These are phyloP conservation scores for Spizellomyces punctatus DNA, from an alignment of 192 early-diverging fungal species.

Conservation along the genomic window DNA sequence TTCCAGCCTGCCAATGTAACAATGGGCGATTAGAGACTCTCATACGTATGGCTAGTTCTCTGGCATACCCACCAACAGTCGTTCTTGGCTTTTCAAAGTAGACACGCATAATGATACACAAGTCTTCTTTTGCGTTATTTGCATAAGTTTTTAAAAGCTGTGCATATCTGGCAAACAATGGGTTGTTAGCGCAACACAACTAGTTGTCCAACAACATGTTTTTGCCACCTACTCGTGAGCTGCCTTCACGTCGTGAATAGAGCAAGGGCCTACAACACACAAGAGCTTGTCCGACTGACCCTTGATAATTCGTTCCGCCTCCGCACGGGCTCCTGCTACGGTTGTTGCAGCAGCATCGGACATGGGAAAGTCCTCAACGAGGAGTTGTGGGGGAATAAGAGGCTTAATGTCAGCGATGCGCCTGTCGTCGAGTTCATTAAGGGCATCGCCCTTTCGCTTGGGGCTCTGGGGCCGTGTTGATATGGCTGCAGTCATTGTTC, in stretches of 20 bases:
- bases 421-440: constrained; percentile 93
- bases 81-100: constrained; percentile 99
- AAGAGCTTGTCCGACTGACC: constrained; percentile 86
- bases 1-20: constrained; percentile 71
- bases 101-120: constrained; percentile 91
- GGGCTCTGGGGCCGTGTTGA: background rate
- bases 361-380: constrained; percentile 87
- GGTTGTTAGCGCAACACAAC: too few relatives aligned
- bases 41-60: background rate
- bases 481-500: background rate
- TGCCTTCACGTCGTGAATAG: constrained; percentile 88
- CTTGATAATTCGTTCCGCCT: constrained; percentile 47
- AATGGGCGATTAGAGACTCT: background rate
- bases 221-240: constrained; percentile 75
- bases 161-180: constrained; percentile 15
- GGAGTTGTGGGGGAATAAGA: constrained; percentile 82
- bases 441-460: constrained; percentile 47
- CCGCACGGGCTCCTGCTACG: constrained; percentile 54
- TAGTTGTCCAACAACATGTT: background rate
- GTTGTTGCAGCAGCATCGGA: constrained; percentile 75
- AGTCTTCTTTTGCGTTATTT: constrained; percentile 70
- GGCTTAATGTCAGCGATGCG: constrained; percentile 72
- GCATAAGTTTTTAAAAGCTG: constrained; percentile 55
- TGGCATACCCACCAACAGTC: constrained; percentile 64
- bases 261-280: constrained; percentile 93